phyloP scores from a whole-genome alignment of 371 early-diverging fungal species.

The Mucor ambiguus region DNA sequence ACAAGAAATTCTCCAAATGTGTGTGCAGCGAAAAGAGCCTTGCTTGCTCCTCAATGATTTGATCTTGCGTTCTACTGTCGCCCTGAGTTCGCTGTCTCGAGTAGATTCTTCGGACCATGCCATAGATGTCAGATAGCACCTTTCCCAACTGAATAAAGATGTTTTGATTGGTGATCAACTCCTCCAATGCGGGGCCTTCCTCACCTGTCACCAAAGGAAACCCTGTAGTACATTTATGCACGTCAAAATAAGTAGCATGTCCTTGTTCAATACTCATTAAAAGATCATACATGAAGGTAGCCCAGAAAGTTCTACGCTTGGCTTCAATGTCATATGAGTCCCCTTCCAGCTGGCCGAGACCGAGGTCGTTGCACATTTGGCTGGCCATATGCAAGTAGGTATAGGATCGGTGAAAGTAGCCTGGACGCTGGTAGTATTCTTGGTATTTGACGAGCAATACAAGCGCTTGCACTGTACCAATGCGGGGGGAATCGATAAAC shows the following conservation, averaged over 20 bases:
- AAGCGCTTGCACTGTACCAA: conserved; percentile 73
- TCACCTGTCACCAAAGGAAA: conserved; percentile 45
- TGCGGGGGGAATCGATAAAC: conserved; percentile 64
- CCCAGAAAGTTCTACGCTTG: conserved; percentile 49
- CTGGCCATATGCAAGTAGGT: conserved; percentile 61
- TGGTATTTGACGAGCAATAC: conserved; percentile 73
- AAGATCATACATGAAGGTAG: conserved; percentile 43
- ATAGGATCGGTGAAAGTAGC: conserved; percentile 43
- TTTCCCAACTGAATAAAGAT: conserved; percentile 41
- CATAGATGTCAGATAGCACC: conserved; percentile 41
- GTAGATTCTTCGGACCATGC: conserved; percentile 29
- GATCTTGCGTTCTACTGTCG: conserved; percentile 23
- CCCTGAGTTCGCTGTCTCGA: conserved; percentile 37
- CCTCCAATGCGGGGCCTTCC: conserved; percentile 42
- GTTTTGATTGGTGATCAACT: conserved; percentile 42
- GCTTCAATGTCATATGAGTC: conserved; percentile 36
- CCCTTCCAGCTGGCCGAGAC: conserved; percentile 45
- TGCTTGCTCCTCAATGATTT: conserved; percentile 45
- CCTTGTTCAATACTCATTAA: conserved; percentile 52
- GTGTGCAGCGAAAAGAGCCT: conserved; percentile 45
- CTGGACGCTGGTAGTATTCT: conserved; percentile 50
- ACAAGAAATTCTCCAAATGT: conserved; percentile 48
- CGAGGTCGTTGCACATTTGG: conserved; percentile 77
- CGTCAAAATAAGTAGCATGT: conserved; percentile 31
- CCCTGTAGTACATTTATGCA: conserved; percentile 39